These are phyloP conservation scores for Coemansia sp. DNA, from an alignment of 192 early-diverging fungal species.

Conservation along the genomic window DNA sequence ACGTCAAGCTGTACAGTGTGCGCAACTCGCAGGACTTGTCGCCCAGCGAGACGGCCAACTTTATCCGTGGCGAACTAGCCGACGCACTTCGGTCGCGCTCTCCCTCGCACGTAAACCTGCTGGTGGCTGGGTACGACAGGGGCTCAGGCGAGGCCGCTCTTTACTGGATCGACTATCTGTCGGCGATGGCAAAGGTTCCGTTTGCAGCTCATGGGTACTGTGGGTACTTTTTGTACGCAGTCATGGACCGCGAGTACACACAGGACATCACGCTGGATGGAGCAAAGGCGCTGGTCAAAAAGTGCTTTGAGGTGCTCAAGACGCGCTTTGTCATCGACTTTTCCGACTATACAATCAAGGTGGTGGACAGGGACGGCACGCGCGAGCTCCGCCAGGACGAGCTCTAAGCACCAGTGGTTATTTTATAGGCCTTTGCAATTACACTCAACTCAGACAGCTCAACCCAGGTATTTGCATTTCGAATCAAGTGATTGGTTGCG, in stretches of 20 bases:
- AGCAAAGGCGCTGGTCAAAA: slow-evolving; percentile 78
- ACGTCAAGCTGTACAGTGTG: slow-evolving; percentile 88
- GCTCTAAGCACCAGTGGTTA: neutral
- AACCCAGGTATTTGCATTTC: neutral
- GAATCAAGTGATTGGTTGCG: neutral
- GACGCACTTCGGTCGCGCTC: slow-evolving; percentile 70
- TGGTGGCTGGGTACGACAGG: slow-evolving; percentile 84
- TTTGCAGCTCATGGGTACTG: slow-evolving; percentile 93
- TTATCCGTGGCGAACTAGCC: slow-evolving; percentile 85
- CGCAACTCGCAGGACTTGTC: slow-evolving; percentile 84
- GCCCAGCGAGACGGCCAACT: slow-evolving; percentile 78
- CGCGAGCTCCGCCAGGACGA: slow-evolving; percentile 25
- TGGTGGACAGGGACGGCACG: slow-evolving; percentile 88
- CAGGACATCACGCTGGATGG: slow-evolving; percentile 82
- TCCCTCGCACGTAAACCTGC: slow-evolving; percentile 88
- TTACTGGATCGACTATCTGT: slow-evolving; percentile 94
- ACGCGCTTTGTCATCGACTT: slow-evolving; percentile 85
- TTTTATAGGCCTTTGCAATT: neutral
- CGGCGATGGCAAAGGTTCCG: slow-evolving; percentile 74
- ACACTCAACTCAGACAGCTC: neutral
- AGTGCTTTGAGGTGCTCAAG: slow-evolving; percentile 85
- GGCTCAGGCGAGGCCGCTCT: slow-evolving; percentile 74
- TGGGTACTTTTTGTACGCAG: slow-evolving; percentile 86
- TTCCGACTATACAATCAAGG: slow-evolving; percentile 82
- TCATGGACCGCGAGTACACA: slow-evolving; percentile 92